Evolutionary conservation across 1,139 yeast species (phyloP).

Genomic region (Blastobotrys elegans): DNA sequence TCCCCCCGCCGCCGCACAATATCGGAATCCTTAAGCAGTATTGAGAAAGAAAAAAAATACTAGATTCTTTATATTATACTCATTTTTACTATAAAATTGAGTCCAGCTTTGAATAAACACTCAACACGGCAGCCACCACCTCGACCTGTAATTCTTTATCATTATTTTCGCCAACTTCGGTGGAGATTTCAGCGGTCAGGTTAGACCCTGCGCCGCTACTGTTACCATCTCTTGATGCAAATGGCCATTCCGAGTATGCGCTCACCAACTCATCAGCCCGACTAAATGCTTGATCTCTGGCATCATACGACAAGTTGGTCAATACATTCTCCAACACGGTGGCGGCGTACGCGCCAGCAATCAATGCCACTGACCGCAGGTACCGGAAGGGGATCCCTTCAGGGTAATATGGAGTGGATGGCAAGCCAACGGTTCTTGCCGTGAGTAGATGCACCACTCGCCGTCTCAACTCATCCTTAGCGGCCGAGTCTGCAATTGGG

Average conservation of each 20-base stretch:
- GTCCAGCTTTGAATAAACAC: conserved; percentile 36
- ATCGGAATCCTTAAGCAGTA: too few species aligned
- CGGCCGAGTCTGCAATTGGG: conserved; percentile 83
- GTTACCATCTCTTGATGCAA: conserved; percentile 48
- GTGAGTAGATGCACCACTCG: conserved; percentile 69
- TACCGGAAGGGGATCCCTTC: conserved; percentile 61
- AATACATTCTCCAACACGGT: conserved; percentile 91
- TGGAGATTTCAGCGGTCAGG: conserved; percentile 58
- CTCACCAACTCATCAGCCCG: conserved; percentile 86
- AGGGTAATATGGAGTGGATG: conserved; percentile 49
- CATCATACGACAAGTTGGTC: conserved; percentile 73
- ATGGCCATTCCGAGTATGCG: conserved; percentile 87
- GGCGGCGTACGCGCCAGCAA: conserved; percentile 91
- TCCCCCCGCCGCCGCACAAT: too few species aligned
- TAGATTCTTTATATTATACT: too few species aligned
- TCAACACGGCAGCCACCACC: conserved; percentile 77
- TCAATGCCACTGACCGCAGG: conserved; percentile 75
- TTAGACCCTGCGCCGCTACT: conserved; percentile 69
- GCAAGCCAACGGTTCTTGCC: conserved; percentile 54
- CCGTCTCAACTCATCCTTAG: conserved; percentile 70
- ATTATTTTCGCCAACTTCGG: conserved; percentile 34
- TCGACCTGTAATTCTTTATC: conserved; percentile 72
- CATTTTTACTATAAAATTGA: conserved; percentile 30
- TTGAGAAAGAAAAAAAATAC: too few species aligned
- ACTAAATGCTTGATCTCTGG: conserved; percentile 87